These are phyloP conservation scores for Termitomyces sp. DNA, from an alignment of 768 basidiomycete species.

Conservation along the genomic window DNA sequence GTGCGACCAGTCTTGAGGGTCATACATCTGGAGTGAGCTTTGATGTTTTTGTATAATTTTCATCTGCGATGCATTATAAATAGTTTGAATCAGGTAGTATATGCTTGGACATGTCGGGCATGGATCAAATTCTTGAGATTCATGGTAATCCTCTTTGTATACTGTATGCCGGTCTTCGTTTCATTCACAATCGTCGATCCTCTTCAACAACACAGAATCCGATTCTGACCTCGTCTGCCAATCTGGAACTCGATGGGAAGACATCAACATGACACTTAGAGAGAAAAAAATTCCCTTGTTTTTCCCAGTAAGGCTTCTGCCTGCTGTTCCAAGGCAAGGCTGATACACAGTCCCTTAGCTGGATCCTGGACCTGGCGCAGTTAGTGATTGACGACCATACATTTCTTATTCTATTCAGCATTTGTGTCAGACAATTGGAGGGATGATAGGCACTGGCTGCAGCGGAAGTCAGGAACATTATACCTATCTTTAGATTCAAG, in stretches of 20 bases:
- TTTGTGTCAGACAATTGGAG: conserved; percentile 62
- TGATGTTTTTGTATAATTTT: neutral
- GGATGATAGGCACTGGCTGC: conserved; percentile 86
- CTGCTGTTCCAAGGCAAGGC: neutral
- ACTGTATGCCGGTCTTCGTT: neutral
- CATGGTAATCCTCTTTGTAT: conserved; percentile 42
- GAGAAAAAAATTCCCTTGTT: conserved; percentile 72
- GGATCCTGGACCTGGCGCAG: conserved; percentile 68
- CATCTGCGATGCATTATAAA: neutral
- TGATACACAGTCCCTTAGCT: conserved; percentile 32
- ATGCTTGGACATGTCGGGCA: conserved; percentile 74
- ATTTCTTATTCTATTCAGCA: neutral
- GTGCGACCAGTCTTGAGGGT: conserved; percentile 84
- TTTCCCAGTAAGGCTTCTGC: conserved; percentile 62
- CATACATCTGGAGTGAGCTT: conserved; percentile 69
- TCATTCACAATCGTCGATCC: neutral
- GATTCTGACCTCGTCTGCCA: conserved; percentile 77
- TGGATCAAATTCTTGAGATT: conserved; percentile 77
- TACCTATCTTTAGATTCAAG: neutral
- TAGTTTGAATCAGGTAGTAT: conserved; percentile 51
- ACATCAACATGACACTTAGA: conserved; percentile 64
- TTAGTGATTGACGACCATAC: conserved; percentile 25
- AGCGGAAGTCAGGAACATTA: conserved; percentile 58
- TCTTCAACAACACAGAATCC: conserved; percentile 33
- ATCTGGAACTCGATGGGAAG: conserved; percentile 73